A percentile compares a stretch with the other conserved stretches of the same genome.
Conservation (phyloP, 805 yeast genomes). For the Danielozyma ontarioensis region DNA sequence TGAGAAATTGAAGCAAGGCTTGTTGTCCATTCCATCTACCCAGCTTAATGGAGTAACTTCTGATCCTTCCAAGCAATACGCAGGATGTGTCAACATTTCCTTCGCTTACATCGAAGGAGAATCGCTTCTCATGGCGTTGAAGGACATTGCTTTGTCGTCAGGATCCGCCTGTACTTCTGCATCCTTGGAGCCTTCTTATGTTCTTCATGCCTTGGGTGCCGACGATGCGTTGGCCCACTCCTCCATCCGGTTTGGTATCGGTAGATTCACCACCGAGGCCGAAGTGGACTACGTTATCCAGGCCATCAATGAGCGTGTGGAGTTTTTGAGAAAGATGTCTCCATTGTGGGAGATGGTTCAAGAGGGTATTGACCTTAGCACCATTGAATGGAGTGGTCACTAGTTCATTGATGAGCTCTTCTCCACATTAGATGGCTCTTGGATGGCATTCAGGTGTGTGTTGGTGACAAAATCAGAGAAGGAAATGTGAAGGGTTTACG, state of each 20-base stretch:
- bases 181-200: slow-evolving; percentile 95
- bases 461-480: too few relatives aligned
- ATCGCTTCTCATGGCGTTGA: slow-evolving; percentile 93
- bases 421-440: too few relatives aligned
- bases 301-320: slow-evolving; percentile 85
- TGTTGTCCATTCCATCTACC: slow-evolving; percentile 81
- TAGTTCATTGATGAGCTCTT: too few relatives aligned
- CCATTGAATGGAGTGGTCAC: slow-evolving; percentile 98
- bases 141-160: slow-evolving; percentile 91
- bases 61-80: slow-evolving; percentile 46
- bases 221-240: slow-evolving; percentile 98
- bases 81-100: slow-evolving; percentile 95
- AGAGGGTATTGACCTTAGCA: slow-evolving; percentile 90
- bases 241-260: slow-evolving; percentile 95
- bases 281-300: slow-evolving; percentile 91
- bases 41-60: slow-evolving; percentile 79
- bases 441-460: too few relatives aligned
- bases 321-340: slow-evolving; percentile 83
- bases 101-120: slow-evolving; percentile 98
- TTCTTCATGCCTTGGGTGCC: slow-evolving; percentile 92
- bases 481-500: too few relatives aligned
- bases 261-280: slow-evolving; percentile 93
- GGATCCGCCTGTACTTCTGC: slow-evolving; percentile 99
- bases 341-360: slow-evolving; percentile 99
- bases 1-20: slow-evolving; percentile 62